Evolutionary conservation across 768 basidiomycete genomes (phyloP).

Genomic region (Boletus rufocinnamomeus): DNA sequence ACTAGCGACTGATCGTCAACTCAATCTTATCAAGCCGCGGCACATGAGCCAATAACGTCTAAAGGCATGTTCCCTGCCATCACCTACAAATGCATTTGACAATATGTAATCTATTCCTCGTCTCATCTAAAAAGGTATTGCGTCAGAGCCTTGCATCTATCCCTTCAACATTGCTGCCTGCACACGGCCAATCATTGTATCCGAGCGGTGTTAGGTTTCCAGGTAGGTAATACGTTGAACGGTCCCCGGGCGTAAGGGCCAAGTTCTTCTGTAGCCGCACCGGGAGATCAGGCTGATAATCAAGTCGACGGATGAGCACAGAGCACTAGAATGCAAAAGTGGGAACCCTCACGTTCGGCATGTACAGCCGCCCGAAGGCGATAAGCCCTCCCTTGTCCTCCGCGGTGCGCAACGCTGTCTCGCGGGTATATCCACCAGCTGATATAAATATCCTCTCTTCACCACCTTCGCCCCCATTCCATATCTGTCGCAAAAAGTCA

Average conservation of each 20-base stretch:
- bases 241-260: constrained; percentile 22
- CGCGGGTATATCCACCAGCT: no score
- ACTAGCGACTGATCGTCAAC: constrained; percentile 9
- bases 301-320: no score
- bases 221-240: constrained; percentile 25
- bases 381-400: no score
- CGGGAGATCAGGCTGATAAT: constrained; percentile 35
- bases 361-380: constrained; percentile 35
- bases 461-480: constrained; percentile 36
- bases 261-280: constrained; percentile 20
- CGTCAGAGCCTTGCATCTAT: not conserved
- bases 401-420: no score
- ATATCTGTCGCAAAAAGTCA: constrained; percentile 48
- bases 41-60: no score
- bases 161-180: constrained; percentile 3
- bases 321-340: no score
- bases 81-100: not conserved
- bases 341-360: no score
- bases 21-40: not conserved
- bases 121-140: not conserved
- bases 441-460: no score
- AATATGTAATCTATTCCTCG: not conserved
- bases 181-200: constrained; percentile 37
- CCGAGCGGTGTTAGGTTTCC: constrained; percentile 30
- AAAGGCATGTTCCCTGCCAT: no score